Evolutionary conservation across 257 asterid species (phyloP), one percentile per base, ranked within the genome.

Genomic region (Echium plantagineum): DNA sequence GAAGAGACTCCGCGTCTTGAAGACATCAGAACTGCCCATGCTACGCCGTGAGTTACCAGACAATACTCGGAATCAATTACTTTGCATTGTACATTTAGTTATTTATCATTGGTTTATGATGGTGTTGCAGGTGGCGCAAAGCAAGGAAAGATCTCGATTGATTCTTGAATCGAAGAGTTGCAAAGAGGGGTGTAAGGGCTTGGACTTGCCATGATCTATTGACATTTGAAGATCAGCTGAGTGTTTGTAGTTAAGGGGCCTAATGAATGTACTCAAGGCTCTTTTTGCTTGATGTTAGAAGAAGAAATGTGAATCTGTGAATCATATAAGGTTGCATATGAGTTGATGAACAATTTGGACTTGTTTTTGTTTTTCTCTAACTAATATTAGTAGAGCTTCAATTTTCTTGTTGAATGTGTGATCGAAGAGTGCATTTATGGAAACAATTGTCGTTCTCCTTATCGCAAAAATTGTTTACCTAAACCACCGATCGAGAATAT

Each of bases 1-100:
- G 21, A 84, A 82, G 82, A 84, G 98, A 77, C 80, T 91, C 68
- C 95, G 95, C 0, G 95, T 88, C 52, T 74, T 86, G 80, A 91
- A 84, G 69, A 88, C 82, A 76, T 83, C 98, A 0, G 94, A 91
- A 47, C 83, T 88, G 32, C 72, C 95, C 4, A 66, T 66, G 21
- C 81, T 83, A 60, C 70, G 74, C 22, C 74, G 96, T 91, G 72
- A 80, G 96, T 81, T 63, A 22, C 62, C 9, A 20, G 59, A 64
- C 62, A 26, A 15, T 5, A 19, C 31, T 47, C 61, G 3, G 4
- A 28, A 28, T 5, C n/a, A 55, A 15, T 9, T 21, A 0, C n/a
- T 22, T 35, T 0, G 3, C 9, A 1, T 28, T 28, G 5, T 28
- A 28, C 7, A 9, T 18, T 31, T 21, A 9, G 3, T 15, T 6